These are phyloP conservation scores for Jackrogersella multiformis DNA, from an alignment of 495 filamentous ascomycete species.

Conservation along the genomic window DNA sequence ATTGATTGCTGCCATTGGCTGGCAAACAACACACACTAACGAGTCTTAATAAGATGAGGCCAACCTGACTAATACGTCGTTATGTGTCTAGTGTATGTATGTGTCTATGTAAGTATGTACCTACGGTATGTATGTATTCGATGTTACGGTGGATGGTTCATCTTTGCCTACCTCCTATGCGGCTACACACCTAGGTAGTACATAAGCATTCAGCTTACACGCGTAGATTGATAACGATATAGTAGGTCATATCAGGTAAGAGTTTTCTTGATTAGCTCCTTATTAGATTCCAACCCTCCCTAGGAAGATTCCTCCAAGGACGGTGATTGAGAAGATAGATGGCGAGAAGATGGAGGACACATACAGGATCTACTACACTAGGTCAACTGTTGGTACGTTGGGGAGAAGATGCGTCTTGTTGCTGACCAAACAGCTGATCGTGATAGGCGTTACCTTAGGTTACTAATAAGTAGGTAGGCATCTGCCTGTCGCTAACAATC, in stretches of 20 bases:
- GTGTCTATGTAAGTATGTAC: no score
- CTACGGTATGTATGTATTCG: background rate
- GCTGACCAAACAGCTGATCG: conserved; percentile 25
- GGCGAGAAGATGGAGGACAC: background rate
- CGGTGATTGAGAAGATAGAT: background rate
- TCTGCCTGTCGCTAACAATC: conserved; percentile 21
- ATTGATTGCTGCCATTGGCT: conserved; percentile 15
- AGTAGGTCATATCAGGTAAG: conserved; percentile 2
- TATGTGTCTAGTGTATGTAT: no score
- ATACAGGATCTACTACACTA: no score
- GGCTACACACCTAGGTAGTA: no score
- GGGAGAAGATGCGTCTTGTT: conserved; percentile 25
- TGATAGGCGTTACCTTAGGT: conserved; percentile 18
- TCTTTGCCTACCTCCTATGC: conserved; percentile 5
- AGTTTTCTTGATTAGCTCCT: background rate
- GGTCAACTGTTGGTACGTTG: conserved; percentile 38
- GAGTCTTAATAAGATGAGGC: conserved; percentile 17
- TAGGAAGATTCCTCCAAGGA: background rate
- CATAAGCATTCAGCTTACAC: conserved; percentile 4
- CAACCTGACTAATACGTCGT: conserved; percentile 2
- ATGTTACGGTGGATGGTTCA: conserved; percentile 5
- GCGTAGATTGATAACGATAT: conserved; percentile 9
- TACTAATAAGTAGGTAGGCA: no score
- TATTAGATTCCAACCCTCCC: background rate
- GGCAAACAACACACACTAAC: conserved; percentile 14